Base-by-base conservation (phyloP, 371 early-diverging fungal species). In the Zancudomyces culisetae region DNA sequence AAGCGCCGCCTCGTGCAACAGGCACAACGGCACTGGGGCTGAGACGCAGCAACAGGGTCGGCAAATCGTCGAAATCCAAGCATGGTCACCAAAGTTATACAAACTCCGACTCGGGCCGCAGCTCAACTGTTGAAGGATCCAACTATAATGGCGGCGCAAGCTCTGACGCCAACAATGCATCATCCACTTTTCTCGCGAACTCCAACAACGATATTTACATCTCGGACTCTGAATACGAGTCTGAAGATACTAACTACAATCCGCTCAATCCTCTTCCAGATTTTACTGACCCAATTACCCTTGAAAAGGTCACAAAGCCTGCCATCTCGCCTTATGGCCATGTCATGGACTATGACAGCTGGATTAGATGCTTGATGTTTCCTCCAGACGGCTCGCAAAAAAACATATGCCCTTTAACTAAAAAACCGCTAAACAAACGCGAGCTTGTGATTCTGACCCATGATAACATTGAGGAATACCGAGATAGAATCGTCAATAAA, bases 321-420 rank as follows among this genome's bases (percentile, higher is more conserved):
- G 91, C 94, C 2, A 90, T 93, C 47, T 90, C 91, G 21, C 90
- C 86, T 51, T 90, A 85, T 60, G 94, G 94, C 20, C 94, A 91
- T 70, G 91, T 93, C 40, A 90, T 90, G 86, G 83, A 45, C 70
- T 80, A 70, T 53, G 87, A 89, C 53, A 87, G 78, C 60, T 93
- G 94, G 94, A 81, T 89, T 28, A 79, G 88, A 27, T 93, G 94
- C 57, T 70, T 93, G 43, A 78, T 77, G 46, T 63, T 63, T 39
- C 76, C 76, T 45, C 79, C 77, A 56, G 83, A 82, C 50, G 79
- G 81, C 23, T 76, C 78, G 42, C 56, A 63, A 55, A 75, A 79
- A 60, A 90, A 90, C 61, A 81, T 83, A 40, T 93, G 94, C 45
- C 94, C 94, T 24, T 66, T 93, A 55, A 89, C 94, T 27, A 93